Evolutionary conservation across 2,329 filamentous ascomycete genomes (phyloP).

Genomic region (Cytospora paraplurivora): DNA sequence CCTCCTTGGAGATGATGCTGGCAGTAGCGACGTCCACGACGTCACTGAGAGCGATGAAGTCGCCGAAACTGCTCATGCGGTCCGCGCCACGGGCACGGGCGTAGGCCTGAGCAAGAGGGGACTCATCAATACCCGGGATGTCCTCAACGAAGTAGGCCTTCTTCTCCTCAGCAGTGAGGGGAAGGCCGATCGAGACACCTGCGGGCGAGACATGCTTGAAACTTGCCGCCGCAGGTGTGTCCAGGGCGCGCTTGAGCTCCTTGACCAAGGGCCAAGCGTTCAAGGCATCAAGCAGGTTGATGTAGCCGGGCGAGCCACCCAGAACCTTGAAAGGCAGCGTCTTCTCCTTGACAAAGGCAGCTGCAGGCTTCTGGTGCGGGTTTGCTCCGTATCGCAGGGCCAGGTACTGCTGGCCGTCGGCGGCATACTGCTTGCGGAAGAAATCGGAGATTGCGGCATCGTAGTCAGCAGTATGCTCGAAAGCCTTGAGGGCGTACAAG

Average conservation of each 20-base stretch:
- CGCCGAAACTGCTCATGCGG: slow-evolving; percentile 98
- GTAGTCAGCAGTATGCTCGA: slow-evolving; percentile 97
- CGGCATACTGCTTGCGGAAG: slow-evolving; percentile 96
- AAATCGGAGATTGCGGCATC: slow-evolving; percentile 93
- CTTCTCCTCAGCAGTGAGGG: slow-evolving; percentile 82
- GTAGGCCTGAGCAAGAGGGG: slow-evolving; percentile 88
- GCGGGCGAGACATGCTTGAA: slow-evolving; percentile 99
- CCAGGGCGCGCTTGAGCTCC: slow-evolving; percentile 87
- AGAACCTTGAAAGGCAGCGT: slow-evolving; percentile 94
- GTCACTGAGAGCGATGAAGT: slow-evolving; percentile 91
- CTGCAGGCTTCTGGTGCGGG: slow-evolving; percentile 96
- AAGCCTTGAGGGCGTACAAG: slow-evolving; percentile 92
- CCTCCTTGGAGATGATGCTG: slow-evolving; percentile 96
- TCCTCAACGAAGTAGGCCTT: slow-evolving; percentile 99
- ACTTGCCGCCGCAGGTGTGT: slow-evolving; percentile 87
- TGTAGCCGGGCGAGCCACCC: slow-evolving; percentile 86
- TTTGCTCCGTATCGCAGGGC: slow-evolving; percentile 93
- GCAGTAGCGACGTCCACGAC: slow-evolving; percentile 89
- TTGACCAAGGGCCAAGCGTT: slow-evolving; percentile 98
- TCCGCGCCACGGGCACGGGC: slow-evolving; percentile 93
- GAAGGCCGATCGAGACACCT: slow-evolving; percentile 89
- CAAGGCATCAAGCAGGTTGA: slow-evolving; percentile 93
- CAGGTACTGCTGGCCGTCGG: slow-evolving; percentile 79
- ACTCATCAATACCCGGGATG: slow-evolving; percentile 84
- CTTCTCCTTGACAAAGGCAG: slow-evolving; percentile 73